These are phyloP conservation scores for Aureobasidium zeae DNA, from an alignment of 2,329 filamentous ascomycete species.

Conservation along the genomic window DNA sequence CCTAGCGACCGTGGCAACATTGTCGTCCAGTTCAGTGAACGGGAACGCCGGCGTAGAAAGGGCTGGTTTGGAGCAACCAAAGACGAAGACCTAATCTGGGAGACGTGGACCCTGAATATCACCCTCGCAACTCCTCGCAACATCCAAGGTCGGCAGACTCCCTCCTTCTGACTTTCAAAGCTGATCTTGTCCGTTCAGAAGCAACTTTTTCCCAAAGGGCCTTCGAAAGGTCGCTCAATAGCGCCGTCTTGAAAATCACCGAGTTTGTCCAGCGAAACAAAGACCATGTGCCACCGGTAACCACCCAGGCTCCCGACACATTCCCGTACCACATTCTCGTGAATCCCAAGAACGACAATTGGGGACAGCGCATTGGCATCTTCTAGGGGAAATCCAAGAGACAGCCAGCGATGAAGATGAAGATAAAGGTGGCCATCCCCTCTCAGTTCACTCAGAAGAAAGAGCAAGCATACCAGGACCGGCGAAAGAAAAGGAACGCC, in stretches of 20 bases:
- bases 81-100: slow-evolving; percentile 95
- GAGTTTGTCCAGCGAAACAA: slow-evolving; percentile 80
- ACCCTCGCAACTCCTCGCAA: slow-evolving; percentile 85
- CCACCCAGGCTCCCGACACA: slow-evolving; percentile 80
- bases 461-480: too few species aligned
- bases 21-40: slow-evolving; percentile 89
- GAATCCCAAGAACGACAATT: slow-evolving; percentile 49
- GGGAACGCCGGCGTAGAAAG: slow-evolving; percentile 57
- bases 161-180: neutral
- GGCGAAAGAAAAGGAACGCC: too few species aligned
- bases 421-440: too few species aligned
- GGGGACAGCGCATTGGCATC: slow-evolving; percentile 70
- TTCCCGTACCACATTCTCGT: slow-evolving; percentile 92
- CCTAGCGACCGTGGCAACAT: slow-evolving; percentile 56
- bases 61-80: slow-evolving; percentile 65
- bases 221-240: slow-evolving; percentile 82
- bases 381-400: slow-evolving; percentile 38
- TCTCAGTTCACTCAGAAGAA: too few species aligned
- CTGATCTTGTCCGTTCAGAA: slow-evolving; percentile 43
- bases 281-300: slow-evolving; percentile 94
- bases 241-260: slow-evolving; percentile 82
- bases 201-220: slow-evolving; percentile 78
- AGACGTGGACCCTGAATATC: slow-evolving; percentile 87
- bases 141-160: slow-evolving; percentile 61
- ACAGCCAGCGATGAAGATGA: too few species aligned